These are phyloP conservation scores for Diatrype stigma DNA, from an alignment of 2,329 filamentous ascomycete species.

Conservation along the genomic window DNA sequence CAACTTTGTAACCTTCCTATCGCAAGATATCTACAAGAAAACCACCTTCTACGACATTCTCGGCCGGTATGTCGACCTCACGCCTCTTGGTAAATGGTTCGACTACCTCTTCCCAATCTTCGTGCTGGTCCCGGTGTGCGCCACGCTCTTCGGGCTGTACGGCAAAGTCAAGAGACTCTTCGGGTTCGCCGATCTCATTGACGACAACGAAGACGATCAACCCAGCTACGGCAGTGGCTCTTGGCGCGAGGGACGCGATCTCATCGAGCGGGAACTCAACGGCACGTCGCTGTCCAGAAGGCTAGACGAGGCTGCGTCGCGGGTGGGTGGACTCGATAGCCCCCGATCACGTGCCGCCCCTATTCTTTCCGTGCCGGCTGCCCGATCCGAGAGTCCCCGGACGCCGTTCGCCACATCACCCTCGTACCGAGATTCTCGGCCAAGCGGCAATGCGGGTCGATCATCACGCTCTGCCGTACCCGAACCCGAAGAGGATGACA, in stretches of 20 bases:
- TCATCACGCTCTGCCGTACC: slow-evolving; percentile 30
- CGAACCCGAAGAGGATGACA: slow-evolving; percentile 63
- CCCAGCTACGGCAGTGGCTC: slow-evolving; percentile 70
- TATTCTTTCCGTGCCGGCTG: slow-evolving; percentile 44
- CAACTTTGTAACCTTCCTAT: slow-evolving; percentile 92
- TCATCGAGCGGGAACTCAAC: slow-evolving; percentile 82
- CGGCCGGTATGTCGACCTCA: slow-evolving; percentile 77
- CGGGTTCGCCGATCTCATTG: slow-evolving; percentile 70
- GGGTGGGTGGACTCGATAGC: slow-evolving; percentile 23
- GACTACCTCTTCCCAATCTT: slow-evolving; percentile 86
- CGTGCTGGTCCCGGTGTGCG: slow-evolving; percentile 78
- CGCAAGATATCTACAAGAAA: slow-evolving; percentile 63
- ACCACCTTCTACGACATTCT: slow-evolving; percentile 88
- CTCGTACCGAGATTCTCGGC: slow-evolving; percentile 27
- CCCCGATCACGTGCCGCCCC: slow-evolving; percentile 35
- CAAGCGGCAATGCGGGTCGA: slow-evolving; percentile 28
- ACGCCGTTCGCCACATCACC: slow-evolving; percentile 43
- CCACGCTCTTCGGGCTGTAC: slow-evolving; percentile 86
- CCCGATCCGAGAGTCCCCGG: slow-evolving; percentile 31
- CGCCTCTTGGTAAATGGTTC: slow-evolving; percentile 76
- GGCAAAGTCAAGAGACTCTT: slow-evolving; percentile 71
- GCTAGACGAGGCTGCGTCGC: slow-evolving; percentile 38
- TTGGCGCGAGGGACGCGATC: slow-evolving; percentile 86
- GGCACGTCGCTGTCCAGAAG: slow-evolving; percentile 54
- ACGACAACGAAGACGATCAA: slow-evolving; percentile 65